Conservation (phyloP, 768 basidiomycete species). For the Hemileccinum impolitum region DNA sequence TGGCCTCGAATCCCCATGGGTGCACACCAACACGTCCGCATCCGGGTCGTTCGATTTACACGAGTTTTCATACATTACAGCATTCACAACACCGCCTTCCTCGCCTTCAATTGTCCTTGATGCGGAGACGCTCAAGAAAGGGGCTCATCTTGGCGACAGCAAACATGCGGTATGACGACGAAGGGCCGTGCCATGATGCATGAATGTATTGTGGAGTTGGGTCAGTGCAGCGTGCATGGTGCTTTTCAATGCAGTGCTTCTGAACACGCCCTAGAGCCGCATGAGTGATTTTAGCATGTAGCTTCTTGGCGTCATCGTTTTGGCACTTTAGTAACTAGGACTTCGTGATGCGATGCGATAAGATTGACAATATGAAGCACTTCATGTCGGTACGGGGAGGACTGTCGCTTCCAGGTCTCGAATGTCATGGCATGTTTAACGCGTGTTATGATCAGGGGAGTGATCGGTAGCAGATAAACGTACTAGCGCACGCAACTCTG, state of each 20-base stretch:
- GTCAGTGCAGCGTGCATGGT: neutral
- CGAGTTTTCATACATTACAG: slow-evolving; percentile 32
- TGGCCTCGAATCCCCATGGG: slow-evolving; percentile 11
- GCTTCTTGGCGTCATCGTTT: slow-evolving; percentile 11
- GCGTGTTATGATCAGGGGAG: slow-evolving; percentile 16
- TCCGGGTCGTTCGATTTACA: slow-evolving; percentile 24
- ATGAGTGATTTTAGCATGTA: slow-evolving; percentile 12
- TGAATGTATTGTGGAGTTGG: slow-evolving; percentile 13
- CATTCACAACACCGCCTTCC: slow-evolving; percentile 30
- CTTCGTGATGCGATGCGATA: slow-evolving; percentile 26
- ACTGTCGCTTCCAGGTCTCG: neutral
- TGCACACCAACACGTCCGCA: slow-evolving; percentile 7
- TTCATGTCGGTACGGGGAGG: neutral
- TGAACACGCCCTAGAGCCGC: neutral
- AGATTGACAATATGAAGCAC: slow-evolving; percentile 8
- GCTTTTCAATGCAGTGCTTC: neutral
- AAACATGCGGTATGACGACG: slow-evolving; percentile 15
- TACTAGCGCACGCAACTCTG: slow-evolving; percentile 9
- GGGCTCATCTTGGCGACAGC: slow-evolving; percentile 4
- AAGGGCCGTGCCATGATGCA: slow-evolving; percentile 1
- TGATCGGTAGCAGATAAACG: slow-evolving; percentile 16
- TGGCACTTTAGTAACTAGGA: slow-evolving; percentile 9
- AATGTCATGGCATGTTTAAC: slow-evolving; percentile 15
- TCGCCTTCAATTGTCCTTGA: slow-evolving; percentile 19
- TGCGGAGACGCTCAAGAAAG: slow-evolving; percentile 10